Evolutionary conservation across 2,329 filamentous ascomycete species (phyloP).

Genomic region (Cordyceps tenuipes): DNA sequence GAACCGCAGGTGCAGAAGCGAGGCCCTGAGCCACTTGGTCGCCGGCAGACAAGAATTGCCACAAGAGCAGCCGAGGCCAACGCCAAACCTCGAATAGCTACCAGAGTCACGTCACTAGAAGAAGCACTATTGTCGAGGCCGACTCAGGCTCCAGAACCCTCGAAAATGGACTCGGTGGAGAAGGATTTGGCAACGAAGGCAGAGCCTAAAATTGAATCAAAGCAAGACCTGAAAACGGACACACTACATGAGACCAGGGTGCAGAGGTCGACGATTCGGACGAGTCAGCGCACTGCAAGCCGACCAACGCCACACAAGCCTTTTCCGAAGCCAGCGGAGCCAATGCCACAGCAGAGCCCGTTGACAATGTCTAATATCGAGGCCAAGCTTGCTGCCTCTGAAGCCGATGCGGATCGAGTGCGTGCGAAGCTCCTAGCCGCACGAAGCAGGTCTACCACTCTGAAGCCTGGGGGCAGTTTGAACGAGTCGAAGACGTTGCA

Average conservation of each 20-base stretch:
- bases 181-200: neutral
- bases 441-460: slow-evolving; percentile 17
- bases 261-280: neutral
- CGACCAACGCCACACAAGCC: slow-evolving; percentile 25
- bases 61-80: neutral
- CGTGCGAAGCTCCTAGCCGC: slow-evolving; percentile 54
- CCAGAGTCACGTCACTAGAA: neutral
- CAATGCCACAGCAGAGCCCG: slow-evolving; percentile 43
- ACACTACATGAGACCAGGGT: neutral
- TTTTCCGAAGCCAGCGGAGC: slow-evolving; percentile 21
- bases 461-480: slow-evolving; percentile 15
- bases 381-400: slow-evolving; percentile 55
- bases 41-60: neutral
- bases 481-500: neutral
- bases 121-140: neutral
- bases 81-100: neutral
- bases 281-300: neutral
- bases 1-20: neutral
- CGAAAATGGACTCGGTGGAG: neutral
- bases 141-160: neutral
- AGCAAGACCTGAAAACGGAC: neutral
- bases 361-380: slow-evolving; percentile 54
- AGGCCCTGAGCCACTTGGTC: neutral
- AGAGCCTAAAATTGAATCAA: neutral
- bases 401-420: slow-evolving; percentile 55